Conservation (phyloP, 306 rosid genomes). For the Notholithocarpus densiflorus region DNA sequence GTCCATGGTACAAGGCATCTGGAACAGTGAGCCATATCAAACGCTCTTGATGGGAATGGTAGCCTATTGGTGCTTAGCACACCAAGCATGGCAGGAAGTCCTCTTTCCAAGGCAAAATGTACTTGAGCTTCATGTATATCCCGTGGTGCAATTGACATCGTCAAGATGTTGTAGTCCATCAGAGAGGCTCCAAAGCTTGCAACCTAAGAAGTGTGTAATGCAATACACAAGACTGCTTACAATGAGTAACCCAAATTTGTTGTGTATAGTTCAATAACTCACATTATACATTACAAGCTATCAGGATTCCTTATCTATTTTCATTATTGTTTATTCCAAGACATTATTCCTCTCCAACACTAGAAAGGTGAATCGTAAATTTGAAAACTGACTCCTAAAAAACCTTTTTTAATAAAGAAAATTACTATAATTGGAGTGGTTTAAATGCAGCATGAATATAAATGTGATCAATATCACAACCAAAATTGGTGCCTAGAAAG, state of each 20-base stretch:
- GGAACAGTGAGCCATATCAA: conserved; percentile 67
- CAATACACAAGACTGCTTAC: neutral
- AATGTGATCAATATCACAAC: neutral
- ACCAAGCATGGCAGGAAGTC: conserved; percentile 65
- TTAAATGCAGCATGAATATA: neutral
- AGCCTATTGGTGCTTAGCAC: conserved; percentile 48
- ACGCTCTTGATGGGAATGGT: conserved; percentile 55
- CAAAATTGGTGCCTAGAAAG: neutral
- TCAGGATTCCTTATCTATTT: neutral
- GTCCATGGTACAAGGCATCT: conserved; percentile 63
- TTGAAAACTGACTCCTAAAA: neutral
- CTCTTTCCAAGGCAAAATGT: conserved; percentile 58
- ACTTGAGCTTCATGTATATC: conserved; percentile 58
- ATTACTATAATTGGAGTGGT: neutral
- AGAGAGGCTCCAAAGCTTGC: conserved; percentile 64
- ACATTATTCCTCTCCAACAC: neutral
- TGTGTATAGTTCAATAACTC: neutral
- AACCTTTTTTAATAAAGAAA: neutral
- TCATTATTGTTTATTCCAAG: neutral
- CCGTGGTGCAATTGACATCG: conserved; percentile 59
- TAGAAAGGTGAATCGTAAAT: neutral
- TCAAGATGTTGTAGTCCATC: conserved; percentile 40
- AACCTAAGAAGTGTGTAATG: conserved; percentile 30
- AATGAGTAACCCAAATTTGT: neutral
- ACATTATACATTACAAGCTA: neutral